phyloP scores from a whole-genome alignment of 306 rosid genomes.

The Pyrus pyrifolia region DNA sequence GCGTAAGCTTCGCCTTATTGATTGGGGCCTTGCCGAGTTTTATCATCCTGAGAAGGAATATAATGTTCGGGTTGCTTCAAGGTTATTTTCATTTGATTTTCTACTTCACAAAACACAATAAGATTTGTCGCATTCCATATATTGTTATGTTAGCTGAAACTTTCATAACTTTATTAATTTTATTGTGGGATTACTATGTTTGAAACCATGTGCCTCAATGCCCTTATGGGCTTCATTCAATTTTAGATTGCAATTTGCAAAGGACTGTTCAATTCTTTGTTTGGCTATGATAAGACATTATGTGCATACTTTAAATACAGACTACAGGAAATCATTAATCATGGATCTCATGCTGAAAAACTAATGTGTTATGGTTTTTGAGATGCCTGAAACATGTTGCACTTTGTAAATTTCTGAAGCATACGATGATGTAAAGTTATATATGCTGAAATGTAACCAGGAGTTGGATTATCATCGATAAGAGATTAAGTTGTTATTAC shows the following conservation, averaged over 20 bases:
- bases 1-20: constrained; percentile 41
- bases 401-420: not conserved
- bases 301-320: too few species aligned
- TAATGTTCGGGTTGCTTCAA: constrained; percentile 43
- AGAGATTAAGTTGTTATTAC: not conserved
- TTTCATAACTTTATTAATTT: not conserved
- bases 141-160: not conserved
- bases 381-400: not conserved
- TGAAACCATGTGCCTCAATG: not conserved
- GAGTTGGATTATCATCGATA: not conserved
- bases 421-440: not conserved
- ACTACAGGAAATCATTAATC: not conserved
- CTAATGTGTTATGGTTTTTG: not conserved
- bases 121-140: not conserved
- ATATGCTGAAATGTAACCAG: not conserved
- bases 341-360: not conserved
- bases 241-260: not conserved
- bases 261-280: not conserved
- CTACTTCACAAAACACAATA: not conserved
- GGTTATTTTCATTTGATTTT: constrained; percentile 13
- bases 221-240: not conserved
- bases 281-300: not conserved
- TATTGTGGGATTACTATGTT: not conserved
- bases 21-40: constrained; percentile 44
- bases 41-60: constrained; percentile 41